Base-by-base conservation (phyloP, 805 yeast genomes). In the Candida taoyuanica region DNA sequence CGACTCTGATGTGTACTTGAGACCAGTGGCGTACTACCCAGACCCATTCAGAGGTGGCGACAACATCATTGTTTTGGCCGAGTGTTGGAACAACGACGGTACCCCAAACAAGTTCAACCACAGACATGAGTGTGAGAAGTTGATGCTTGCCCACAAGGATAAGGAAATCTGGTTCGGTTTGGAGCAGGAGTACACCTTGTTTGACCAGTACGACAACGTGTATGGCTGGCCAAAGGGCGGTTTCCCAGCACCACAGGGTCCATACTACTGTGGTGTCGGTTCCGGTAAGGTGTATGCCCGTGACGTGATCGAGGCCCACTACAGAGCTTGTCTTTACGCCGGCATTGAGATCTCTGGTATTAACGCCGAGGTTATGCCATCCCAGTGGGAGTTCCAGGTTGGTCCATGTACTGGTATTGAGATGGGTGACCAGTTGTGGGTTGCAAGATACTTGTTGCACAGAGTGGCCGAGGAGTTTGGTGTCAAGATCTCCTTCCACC, bases 171-270 rank as follows among this genome's bases (percentile, higher is more conserved):
- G 98, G 98, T 93, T 93, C 57, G 98, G 98, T 68, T 75, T 93
- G 58, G 98, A 93, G 73, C 98, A 93, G 74, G 98, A 93, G 70
- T 93, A 93, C 74, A 93, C 98, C 52, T 71, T 93, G 64, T 85
- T 93, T 60, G 98, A 93, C 67, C 82, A 85, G 65, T 82, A 67
- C 58, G 95, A 85, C 66, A 71, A 82, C 58, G 88, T 84, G 47
- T 93, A 89, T 68, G 98, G 96, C 51, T 93, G 98, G 98, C 98
- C 98, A 68, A 81, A 85, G 74, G 97, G 97, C 57, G 98, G 98
- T 48, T 93, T 77, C 94, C 98, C 98, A 64, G 98, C 96, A 55
- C 98, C 98, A 50, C 98, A 93, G 73, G 98, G 98, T 53, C 98
- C 98, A 47, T 93, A 93, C 84, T 93, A 93, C 81, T 93, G 98